These are phyloP conservation scores for Candida alai DNA, from an alignment of 805 yeast genomes.

Conservation along the genomic window DNA sequence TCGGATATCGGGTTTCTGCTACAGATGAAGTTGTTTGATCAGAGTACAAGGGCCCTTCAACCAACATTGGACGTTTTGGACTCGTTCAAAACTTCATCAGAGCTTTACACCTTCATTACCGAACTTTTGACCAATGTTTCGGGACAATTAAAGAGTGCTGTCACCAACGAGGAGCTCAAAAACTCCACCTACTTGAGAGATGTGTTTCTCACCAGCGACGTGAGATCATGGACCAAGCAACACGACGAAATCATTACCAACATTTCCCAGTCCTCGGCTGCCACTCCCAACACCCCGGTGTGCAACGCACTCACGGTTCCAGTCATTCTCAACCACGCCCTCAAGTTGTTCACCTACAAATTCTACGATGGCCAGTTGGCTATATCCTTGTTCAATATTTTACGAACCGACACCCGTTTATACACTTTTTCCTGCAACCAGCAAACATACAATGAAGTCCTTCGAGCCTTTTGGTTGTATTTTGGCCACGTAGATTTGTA, in stretches of 20 bases:
- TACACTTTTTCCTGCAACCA: constrained; percentile 37
- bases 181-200: constrained; percentile 9
- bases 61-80: constrained; percentile 21
- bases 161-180: neutral
- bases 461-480: constrained; percentile 35
- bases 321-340: constrained; percentile 28
- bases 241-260: constrained; percentile 19
- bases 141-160: constrained; percentile 10
- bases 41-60: constrained; percentile 14
- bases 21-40: constrained; percentile 12
- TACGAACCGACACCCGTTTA: constrained; percentile 29
- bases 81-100: constrained; percentile 7
- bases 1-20: neutral
- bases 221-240: constrained; percentile 4
- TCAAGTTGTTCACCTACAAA: constrained; percentile 21
- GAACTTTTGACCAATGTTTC: constrained; percentile 16
- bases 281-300: constrained; percentile 20
- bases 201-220: neutral
- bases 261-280: constrained; percentile 13
- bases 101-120: constrained; percentile 7
- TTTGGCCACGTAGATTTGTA: constrained; percentile 34
- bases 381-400: constrained; percentile 30
- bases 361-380: constrained; percentile 35
- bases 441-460: constrained; percentile 37
- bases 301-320: constrained; percentile 35